Base-by-base conservation (phyloP, 169 alveolate species). In the Toxoplasma gondii region DNA sequence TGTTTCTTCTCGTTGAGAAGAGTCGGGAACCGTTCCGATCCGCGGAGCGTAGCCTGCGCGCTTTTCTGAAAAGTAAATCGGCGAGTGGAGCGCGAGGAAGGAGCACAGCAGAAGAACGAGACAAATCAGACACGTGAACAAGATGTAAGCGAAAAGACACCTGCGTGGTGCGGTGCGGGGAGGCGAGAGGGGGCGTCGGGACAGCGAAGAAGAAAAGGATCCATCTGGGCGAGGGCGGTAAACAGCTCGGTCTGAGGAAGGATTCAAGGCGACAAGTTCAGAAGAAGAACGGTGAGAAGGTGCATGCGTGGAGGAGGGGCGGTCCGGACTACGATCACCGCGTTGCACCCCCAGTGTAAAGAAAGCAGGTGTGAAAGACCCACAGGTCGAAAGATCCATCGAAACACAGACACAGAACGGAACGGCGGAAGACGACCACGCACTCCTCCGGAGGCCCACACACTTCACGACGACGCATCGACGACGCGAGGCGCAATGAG, bases 11-110 rank as follows among this genome's bases (percentile, higher is more conserved):
- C 74, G 9, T 27, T 4, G 74, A 16, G 74, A 64, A 16, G 34
- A 19, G 29, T 16, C 74, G n/a, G 74, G n/a, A 64, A 16, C 27
- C 67, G 67, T 4, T 16, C 22, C 74, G 29, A 16, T 19, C 29
- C n/a, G 29, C 31, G 74, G 34, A 64, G 74, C 74, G 74, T 1
- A 64, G 34, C n/a, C 74, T 64, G n/a, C 29, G 34, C 74, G 74
- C 74, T 16, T 64, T 7, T 27, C 74, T 64, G 74, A 64, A 31
- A 27, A 16, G 34, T 16, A 16, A 27, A 64, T 1, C 34, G 74
- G 74, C 29, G 74, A 10, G 86, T 78, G 86, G 86, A 78, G 86
- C 19, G 44, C 86, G 44, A 78, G 44, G 43, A 78, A 78, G 86
- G 86, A 19, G 45, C 86, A 78, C 44, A 78, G 43, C 9, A 78